Evolutionary conservation across 1,284 basidiomycete genomes (phyloP).

Genomic region (Tremellales sp.): DNA sequence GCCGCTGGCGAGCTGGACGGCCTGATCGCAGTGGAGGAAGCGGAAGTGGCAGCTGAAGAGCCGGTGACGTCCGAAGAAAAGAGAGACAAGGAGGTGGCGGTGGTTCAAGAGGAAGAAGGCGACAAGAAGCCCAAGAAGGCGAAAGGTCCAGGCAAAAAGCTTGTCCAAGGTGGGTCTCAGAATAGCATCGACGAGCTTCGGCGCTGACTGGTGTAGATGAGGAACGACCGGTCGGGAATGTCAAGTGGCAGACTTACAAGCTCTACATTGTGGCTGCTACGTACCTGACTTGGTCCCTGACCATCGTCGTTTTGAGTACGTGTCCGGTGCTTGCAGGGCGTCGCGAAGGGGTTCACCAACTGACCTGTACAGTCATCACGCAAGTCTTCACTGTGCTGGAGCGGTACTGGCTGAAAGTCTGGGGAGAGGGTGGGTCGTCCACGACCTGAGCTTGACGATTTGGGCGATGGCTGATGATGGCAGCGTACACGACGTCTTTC

Average conservation of each 20-base stretch:
- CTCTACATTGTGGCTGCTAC: constrained; percentile 60
- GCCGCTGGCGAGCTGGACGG: constrained; percentile 53
- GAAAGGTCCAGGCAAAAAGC: constrained; percentile 40
- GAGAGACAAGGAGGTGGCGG: constrained; percentile 45
- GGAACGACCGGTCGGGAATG: constrained; percentile 65
- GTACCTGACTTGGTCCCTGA: constrained; percentile 39
- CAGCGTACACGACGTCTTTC: constrained; percentile 29
- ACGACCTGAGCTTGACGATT: not conserved
- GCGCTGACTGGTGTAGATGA: constrained; percentile 25
- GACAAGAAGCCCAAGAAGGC: constrained; percentile 21
- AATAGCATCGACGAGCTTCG: not conserved
- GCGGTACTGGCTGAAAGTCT: constrained; percentile 68
- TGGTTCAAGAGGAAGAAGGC: constrained; percentile 43
- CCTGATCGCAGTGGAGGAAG: constrained; percentile 41
- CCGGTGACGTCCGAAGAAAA: constrained; percentile 47
- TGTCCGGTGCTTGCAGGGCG: not conserved
- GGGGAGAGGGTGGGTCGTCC: constrained; percentile 45
- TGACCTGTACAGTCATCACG: constrained; percentile 21
- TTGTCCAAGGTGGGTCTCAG: constrained; percentile 32
- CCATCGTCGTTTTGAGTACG: constrained; percentile 34
- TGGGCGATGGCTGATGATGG: not conserved
- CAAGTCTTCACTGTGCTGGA: constrained; percentile 54
- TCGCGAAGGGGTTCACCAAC: constrained; percentile 1
- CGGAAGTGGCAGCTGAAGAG: constrained; percentile 55
- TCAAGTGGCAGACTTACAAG: constrained; percentile 74